Percentiles rank a stretch among this genome's conserved stretches.
phyloP scores from a whole-genome alignment of 139 green algal genomes.

The Chlorella sp. region DNA sequence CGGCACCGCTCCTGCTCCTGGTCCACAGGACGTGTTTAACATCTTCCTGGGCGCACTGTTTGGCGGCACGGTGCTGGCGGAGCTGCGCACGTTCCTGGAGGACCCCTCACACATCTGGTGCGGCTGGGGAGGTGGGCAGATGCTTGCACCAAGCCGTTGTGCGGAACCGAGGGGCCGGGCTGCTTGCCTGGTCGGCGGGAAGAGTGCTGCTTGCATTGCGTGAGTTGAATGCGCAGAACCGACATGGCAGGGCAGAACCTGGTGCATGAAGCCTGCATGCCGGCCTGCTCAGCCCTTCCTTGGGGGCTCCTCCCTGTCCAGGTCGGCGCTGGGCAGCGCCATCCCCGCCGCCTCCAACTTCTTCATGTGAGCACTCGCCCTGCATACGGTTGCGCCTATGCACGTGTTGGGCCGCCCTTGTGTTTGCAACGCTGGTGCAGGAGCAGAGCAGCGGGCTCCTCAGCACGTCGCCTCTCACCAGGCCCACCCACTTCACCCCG shows the following conservation, averaged over 20 bases:
- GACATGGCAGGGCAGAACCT: no score
- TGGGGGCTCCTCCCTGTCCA: constrained; percentile 57
- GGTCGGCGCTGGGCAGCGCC: constrained; percentile 68
- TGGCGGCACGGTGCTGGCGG: constrained; percentile 54
- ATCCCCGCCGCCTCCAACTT: constrained; percentile 88
- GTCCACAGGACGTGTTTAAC: constrained; percentile 56
- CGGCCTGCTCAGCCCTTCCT: no score
- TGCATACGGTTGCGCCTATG: no score
- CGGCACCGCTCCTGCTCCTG: no score
- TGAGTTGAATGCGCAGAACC: no score
- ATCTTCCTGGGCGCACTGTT: constrained; percentile 71
- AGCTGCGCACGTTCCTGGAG: constrained; percentile 54
- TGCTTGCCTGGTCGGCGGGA: no score
- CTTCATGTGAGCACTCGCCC: constrained; percentile 77
- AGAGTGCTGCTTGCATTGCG: no score
- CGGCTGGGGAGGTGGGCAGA: background rate
- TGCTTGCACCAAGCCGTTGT: no score
- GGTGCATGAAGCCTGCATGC: no score
- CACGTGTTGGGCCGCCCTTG: no score
- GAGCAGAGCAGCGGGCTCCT: background rate
- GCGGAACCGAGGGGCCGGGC: no score
- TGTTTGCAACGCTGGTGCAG: no score
- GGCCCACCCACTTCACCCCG: background rate
- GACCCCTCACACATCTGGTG: constrained; percentile 61
- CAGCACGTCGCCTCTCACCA: background rate